These are phyloP conservation scores for Metarhizium robertsii DNA, from an alignment of 2,329 filamentous ascomycete genomes.

Conservation along the genomic window DNA sequence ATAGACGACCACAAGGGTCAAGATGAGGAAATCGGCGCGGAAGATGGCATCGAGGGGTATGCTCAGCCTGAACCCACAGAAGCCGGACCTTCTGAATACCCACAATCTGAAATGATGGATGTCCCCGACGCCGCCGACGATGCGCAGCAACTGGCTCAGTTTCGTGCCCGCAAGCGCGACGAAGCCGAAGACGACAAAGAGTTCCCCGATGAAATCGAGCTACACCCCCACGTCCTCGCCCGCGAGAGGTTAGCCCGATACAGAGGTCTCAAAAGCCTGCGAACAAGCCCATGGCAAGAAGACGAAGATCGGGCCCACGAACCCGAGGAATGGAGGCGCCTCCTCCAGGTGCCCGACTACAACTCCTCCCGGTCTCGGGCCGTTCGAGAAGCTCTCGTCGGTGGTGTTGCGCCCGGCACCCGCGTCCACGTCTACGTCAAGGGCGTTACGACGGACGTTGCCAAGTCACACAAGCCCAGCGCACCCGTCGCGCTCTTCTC, in stretches of 20 bases:
- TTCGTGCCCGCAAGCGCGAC: conserved; percentile 65
- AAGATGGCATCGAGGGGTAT: conserved; percentile 72
- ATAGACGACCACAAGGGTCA: conserved; percentile 51
- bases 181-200: conserved; percentile 87
- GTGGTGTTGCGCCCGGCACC: conserved; percentile 75
- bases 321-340: conserved; percentile 78
- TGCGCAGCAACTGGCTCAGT: conserved; percentile 69
- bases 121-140: conserved; percentile 76
- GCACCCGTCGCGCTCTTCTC: conserved; percentile 69
- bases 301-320: conserved; percentile 80
- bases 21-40: conserved; percentile 54
- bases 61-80: conserved; percentile 62
- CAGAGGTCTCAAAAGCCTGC: conserved; percentile 82
- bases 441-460: conserved; percentile 33
- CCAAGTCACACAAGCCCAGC: conserved; percentile 37
- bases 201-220: conserved; percentile 94
- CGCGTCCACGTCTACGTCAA: conserved; percentile 71
- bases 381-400: conserved; percentile 75
- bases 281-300: conserved; percentile 80
- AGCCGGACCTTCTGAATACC: conserved; percentile 76
- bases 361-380: conserved; percentile 69
- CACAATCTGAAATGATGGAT: conserved; percentile 85
- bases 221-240: conserved; percentile 79
- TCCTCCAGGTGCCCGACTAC: conserved; percentile 86
- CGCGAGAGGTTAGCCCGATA: conserved; percentile 79